A percentile compares a stretch with the other conserved stretches of the same genome.
These are phyloP conservation scores for Populus euphratica DNA, from an alignment of 345 rosid genomes.

Conservation along the genomic window DNA sequence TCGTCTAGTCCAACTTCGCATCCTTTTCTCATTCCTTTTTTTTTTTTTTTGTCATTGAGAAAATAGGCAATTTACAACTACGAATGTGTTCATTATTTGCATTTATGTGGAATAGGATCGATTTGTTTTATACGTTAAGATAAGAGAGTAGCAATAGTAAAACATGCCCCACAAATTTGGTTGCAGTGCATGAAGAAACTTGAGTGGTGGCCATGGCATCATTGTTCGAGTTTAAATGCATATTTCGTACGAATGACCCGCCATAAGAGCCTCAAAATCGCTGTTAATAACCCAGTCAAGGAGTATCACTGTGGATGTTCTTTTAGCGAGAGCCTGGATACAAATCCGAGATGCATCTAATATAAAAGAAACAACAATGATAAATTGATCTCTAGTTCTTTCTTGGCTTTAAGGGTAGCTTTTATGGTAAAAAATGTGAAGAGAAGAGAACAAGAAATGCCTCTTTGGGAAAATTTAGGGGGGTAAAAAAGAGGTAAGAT, in stretches of 20 bases:
- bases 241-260: neutral
- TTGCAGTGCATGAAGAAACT: neutral
- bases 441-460: no score
- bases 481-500: no score
- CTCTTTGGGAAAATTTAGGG: no score
- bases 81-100: neutral
- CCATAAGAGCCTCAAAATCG: neutral
- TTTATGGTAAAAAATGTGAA: no score
- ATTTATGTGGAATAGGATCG: neutral
- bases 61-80: neutral
- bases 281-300: neutral
- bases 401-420: no score
- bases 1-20: no score
- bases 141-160: neutral
- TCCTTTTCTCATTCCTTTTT: no score
- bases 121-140: neutral
- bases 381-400: no score
- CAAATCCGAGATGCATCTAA: no score
- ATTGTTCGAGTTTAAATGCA: neutral
- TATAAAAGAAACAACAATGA: no score
- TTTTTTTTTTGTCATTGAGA: no score
- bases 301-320: neutral
- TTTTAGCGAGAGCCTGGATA: no score
- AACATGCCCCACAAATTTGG: conserved; percentile 2
- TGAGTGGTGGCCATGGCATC: neutral